Base-by-base conservation (phyloP, 139 green algal genomes). In the Auxenochlorella protothecoides region DNA sequence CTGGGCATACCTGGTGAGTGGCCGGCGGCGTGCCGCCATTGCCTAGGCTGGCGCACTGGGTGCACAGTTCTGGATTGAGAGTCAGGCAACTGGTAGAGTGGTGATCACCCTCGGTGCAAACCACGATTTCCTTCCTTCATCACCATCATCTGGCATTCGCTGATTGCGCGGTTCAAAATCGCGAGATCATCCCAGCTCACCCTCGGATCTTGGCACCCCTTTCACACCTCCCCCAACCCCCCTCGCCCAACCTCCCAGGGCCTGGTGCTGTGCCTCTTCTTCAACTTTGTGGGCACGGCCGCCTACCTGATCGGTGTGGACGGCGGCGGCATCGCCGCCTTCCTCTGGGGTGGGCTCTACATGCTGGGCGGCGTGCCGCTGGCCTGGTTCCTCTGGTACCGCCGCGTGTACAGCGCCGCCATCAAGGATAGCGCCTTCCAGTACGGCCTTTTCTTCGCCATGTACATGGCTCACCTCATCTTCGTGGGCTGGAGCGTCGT, bases 401-500 rank as follows among this genome's bases (percentile, higher is more conserved):
- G 68, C 27, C 79, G 82, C 3, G 53, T 89, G 10, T 89, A 89
- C 71, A 84, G 83, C 57, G 82, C 82, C 12, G 65, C 83, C 8
- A 87, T 82, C 66, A 87, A 86, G 63, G 84, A 89, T 69, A 62
- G 73, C 2, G 82, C 82, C 7, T 79, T 87, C 59, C 57, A 62
- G 62, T 85, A 84, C 68, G 77, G 63, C 55, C 8, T 78, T 5
- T 85, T 85, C 71, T 85, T 85, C 67, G 55, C 78, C 27, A 66
- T 75, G 12, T 85, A 80, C 76, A 72, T 74, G 5, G 79, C 79
- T 8, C 83, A 87, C 78, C 76, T 85, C 51, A 72, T 76, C 44
- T 89, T 87, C 56, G 78, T 70, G 63, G 64, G 76, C 16, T 89
- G 84, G 84, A 75, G 68, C 27, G 84, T 80, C n/a, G 68, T 87